Evolutionary conservation across 352 stramenopile species (phyloP), one percentile per base, ranked within the genome.

Genomic region (Phytophthora boehmeriae): DNA sequence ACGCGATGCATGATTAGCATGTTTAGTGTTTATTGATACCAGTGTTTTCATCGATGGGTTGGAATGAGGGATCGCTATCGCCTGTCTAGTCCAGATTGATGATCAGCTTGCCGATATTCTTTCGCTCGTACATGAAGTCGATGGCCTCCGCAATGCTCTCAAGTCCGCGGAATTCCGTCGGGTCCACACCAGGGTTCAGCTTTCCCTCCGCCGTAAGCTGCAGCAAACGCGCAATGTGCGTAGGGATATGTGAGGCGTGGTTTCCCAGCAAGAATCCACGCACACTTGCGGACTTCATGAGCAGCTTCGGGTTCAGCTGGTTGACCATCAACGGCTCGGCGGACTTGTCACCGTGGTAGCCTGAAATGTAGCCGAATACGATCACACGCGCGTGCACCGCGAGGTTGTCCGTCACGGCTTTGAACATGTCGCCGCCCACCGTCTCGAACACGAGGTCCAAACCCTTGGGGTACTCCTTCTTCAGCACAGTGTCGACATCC

Each of bases 51-150:
- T n/a, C n/a, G n/a, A n/a, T n/a, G n/a, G n/a, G n/a, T n/a, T n/a
- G n/a, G n/a, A n/a, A n/a, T n/a, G n/a, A n/a, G n/a, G n/a, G n/a
- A n/a, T n/a, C n/a, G n/a, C n/a, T n/a, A n/a, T n/a, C n/a, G n/a
- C n/a, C n/a, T n/a, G n/a, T n/a, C n/a, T n/a, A n/a, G n/a, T n/a
- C 38, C 38, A 44, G 22, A 9, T 44, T 44, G 19, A 44, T 22
- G 38, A 44, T 16, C 8, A 95, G 68, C 70, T 95, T 95, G 58
- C 84, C 86, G 44, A 89, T 92, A 43, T 88, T 90, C 52, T 89
- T 82, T 61, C 83, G 78, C 39, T 68, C 58, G 65, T 77, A 77
- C 65, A 77, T 62, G 35, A 61, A 65, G 51, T 77, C 75, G 59
- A 93, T 87, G 43, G 75, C 86, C 16, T 75, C 71, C 0, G 68